Base-by-base conservation (phyloP, 306 rosid species). In the Sicyos baderoa region DNA sequence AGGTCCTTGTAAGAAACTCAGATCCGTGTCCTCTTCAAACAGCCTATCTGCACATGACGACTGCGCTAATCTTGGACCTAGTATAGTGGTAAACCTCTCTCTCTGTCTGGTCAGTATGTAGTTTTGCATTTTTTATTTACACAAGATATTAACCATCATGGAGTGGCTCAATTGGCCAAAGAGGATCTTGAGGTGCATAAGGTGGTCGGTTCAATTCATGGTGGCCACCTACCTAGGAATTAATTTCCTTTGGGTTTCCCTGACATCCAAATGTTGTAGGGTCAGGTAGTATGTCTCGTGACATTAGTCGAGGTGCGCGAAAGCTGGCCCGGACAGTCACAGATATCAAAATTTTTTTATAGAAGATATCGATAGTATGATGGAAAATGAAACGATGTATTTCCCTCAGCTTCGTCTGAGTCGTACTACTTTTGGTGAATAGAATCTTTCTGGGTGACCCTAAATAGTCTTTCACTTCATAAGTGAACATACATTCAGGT, bases 1-100 rank as follows among this genome's bases (percentile, higher is more conserved):
- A 67, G 67, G 73, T 78, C 76, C 78, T 52, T 11, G 14, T 51
- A 84, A 87, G 84, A 86, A 72, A 76, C 68, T 29, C 57, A 83
- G 86, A 81, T 70, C 77, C 72, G 62, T 79, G 18, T 74, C 83
- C 12, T 62, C 80, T 80, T 63, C 81, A n/a, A 68, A 61, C 23
- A 57, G 68, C 68, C 75, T 27, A 54, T 77, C 70, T 79, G 75
- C 22, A 7, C 64, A 76, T 65, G 74, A 64, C 55, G 75, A 64
- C 63, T 70, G 74, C 40, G 80, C 47, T 71, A 61, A 73, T 78
- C 83, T 75, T 47, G 70, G 79, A 40, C 67, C 77, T 22, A 72
- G 48, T 54, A 23, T 47, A 25, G 68, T 67, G 87, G 84, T 82
- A 74, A 52, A 37, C 14, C 15, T 22, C 61, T 59, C 65, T 59